Evolutionary conservation across 106 monocot species (phyloP).

Genomic region (Acorus calamus): DNA sequence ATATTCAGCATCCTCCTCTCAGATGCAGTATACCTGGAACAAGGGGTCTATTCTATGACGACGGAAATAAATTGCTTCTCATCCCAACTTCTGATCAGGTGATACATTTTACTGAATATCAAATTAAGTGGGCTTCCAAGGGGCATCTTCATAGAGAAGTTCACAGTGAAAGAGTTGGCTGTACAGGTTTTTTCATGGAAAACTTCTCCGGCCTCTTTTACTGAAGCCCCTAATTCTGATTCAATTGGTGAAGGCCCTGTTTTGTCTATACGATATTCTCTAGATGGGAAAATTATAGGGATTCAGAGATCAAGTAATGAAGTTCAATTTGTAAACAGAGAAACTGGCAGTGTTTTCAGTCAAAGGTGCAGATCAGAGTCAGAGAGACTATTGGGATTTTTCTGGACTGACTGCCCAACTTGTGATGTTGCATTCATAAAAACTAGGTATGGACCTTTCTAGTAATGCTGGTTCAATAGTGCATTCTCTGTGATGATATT

Average conservation of each 20-base stretch:
- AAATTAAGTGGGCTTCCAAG: too few species aligned
- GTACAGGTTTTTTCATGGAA: slow-evolving; percentile 94
- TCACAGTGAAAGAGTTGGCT: background rate
- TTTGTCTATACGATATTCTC: slow-evolving; percentile 69
- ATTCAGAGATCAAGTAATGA: slow-evolving; percentile 80
- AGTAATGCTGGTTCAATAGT: too few species aligned
- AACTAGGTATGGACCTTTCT: slow-evolving; percentile 42
- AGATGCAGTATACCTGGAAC: slow-evolving; percentile 87
- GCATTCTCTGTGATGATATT: too few species aligned
- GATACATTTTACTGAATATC: background rate
- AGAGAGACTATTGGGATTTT: slow-evolving; percentile 85
- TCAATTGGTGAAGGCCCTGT: slow-evolving; percentile 68
- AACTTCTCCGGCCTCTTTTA: slow-evolving; percentile 30
- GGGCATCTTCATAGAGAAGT: too few species aligned
- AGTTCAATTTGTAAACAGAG: slow-evolving; percentile 79
- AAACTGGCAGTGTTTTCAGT: slow-evolving; percentile 55
- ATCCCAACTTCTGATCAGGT: slow-evolving; percentile 95
- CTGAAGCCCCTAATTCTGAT: slow-evolving; percentile 80
- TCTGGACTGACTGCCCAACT: slow-evolving; percentile 88
- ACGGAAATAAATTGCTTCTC: slow-evolving; percentile 87
- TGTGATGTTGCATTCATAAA: slow-evolving; percentile 84
- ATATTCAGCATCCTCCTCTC: slow-evolving; percentile 84
- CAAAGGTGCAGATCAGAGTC: slow-evolving; percentile 59
- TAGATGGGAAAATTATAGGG: slow-evolving; percentile 77
- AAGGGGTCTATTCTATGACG: slow-evolving; percentile 87